Conservation (phyloP, 805 yeast genomes). For the Kuraishia cidri region DNA sequence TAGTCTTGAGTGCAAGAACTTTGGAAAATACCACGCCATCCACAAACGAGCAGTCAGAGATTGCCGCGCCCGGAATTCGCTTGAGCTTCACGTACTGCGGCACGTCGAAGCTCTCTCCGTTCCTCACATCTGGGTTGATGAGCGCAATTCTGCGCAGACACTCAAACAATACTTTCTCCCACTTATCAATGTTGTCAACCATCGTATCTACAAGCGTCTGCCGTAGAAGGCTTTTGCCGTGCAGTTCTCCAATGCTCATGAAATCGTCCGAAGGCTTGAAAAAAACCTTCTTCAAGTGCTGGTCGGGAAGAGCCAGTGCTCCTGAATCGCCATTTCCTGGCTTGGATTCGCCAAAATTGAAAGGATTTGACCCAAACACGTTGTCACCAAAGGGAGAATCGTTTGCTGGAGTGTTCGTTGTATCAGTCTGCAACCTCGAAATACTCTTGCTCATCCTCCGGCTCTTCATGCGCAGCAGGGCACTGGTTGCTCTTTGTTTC, state of each 20-base stretch:
- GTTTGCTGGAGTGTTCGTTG: too few species aligned
- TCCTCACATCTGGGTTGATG: constrained; percentile 48
- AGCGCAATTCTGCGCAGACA: constrained; percentile 46
- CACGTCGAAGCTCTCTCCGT: constrained; percentile 74
- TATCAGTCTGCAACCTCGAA: too few species aligned
- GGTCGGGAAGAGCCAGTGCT: neutral
- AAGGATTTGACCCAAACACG: constrained; percentile 1
- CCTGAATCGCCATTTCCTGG: too few species aligned
- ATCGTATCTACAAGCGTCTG: constrained; percentile 61
- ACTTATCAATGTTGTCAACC: constrained; percentile 37
- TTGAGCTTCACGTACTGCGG: constrained; percentile 86
- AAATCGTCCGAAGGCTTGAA: constrained; percentile 6
- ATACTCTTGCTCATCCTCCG: too few species aligned
- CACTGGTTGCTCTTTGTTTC: too few species aligned
- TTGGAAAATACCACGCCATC: constrained; percentile 85
- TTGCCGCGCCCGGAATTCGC: constrained; percentile 67
- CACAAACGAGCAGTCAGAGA: constrained; percentile 49
- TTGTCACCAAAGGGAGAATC: too few species aligned
- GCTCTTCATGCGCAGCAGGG: too few species aligned
- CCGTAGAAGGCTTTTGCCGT: constrained; percentile 39
- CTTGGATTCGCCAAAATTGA: constrained; percentile 3
- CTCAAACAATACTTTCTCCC: constrained; percentile 47
- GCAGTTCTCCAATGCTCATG: constrained; percentile 20
- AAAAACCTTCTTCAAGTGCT: constrained; percentile 4
- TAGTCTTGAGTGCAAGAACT: constrained; percentile 66